Base-by-base conservation (phyloP, 257 asterid genomes). In the Solanum rostratum region DNA sequence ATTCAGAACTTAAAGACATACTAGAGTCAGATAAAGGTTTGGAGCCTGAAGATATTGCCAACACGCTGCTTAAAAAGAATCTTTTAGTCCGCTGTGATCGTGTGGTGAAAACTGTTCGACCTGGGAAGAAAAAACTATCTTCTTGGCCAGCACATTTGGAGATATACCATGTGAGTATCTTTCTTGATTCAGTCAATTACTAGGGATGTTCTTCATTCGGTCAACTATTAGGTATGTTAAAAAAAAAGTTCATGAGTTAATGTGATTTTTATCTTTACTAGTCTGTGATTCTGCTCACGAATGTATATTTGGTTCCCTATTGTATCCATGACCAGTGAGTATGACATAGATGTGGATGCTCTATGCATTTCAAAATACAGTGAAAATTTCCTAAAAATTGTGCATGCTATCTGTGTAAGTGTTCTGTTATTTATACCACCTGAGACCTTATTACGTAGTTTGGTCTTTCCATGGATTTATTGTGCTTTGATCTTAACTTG, bases 111-210 rank as follows among this genome's bases (percentile, higher is more conserved):
- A 96, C 92, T 91, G 91, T 96, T 87, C 95, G 99, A 24, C 99
- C 98, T 55, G 99, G 99, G 68, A 96, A 95, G 94, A 95, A 85
- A 84, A 96, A 96, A 79, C 87, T 96, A 85, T 96, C 99, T 24
- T 95, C 98, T 39, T 96, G 99, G 99, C 99, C 99, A 81, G 99
- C 99, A 2, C 98, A 96, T 89, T 87, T 96, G 85, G 97, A 95
- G 94, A 93, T 96, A 84, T 96, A 85, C 85, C 86, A 91, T 63
- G 99, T 96, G 89, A 92, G 98, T 90, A 86, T 27, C 81, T 86
- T 79, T 80, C 54, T 83, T 27, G 62, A 15, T 76, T 24, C 43
- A 49, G 81, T 76, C 60, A 76, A 27, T 43, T 76, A 49, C 24
- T 27, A 6, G 59, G 62, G 41, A 15, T 76, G 60, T 49, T 24